A percentile compares a stretch with the other conserved stretches of the same genome.
phyloP scores from a whole-genome alignment of 148 eudicot genomes.

The Rheum nobile region DNA sequence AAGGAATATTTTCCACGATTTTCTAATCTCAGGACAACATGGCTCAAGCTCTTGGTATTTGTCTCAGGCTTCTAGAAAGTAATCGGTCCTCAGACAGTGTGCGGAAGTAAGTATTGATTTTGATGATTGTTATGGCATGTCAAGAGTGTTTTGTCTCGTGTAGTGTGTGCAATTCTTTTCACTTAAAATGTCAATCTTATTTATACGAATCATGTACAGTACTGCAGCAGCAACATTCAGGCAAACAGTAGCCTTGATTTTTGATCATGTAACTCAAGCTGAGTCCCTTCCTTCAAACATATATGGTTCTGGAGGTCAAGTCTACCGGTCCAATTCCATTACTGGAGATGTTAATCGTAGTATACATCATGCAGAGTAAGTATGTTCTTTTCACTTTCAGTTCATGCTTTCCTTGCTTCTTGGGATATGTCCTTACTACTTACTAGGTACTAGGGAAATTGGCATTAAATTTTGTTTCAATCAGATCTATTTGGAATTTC shows the following conservation, averaged over 20 bases:
- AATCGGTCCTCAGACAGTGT: constrained; percentile 92
- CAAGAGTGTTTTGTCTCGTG: not conserved
- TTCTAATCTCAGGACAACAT: constrained; percentile 51
- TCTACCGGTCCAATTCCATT: constrained; percentile 75
- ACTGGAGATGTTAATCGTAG: constrained; percentile 80
- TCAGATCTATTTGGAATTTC: not conserved
- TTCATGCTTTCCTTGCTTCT: not conserved
- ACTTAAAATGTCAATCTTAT: constrained; percentile 8
- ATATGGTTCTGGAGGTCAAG: constrained; percentile 66
- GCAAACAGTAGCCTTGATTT: constrained; percentile 93
- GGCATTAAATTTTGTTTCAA: not conserved
- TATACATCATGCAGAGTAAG: constrained; percentile 79
- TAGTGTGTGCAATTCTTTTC: not conserved
- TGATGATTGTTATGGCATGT: not conserved
- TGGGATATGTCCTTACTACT: not conserved
- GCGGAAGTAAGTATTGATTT: constrained; percentile 54
- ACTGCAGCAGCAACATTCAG: constrained; percentile 99
- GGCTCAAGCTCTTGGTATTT: constrained; percentile 90
- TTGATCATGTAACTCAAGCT: constrained; percentile 67
- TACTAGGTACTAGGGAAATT: constrained; percentile 10
- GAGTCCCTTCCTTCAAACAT: constrained; percentile 89
- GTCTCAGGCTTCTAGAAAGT: constrained; percentile 85
- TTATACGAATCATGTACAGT: constrained; percentile 32
- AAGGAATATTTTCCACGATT: not conserved
- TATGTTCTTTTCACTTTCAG: constrained; percentile 10